These are phyloP conservation scores for Trypanosoma platydactyli DNA, from an alignment of 208 protist species.

Conservation along the genomic window DNA sequence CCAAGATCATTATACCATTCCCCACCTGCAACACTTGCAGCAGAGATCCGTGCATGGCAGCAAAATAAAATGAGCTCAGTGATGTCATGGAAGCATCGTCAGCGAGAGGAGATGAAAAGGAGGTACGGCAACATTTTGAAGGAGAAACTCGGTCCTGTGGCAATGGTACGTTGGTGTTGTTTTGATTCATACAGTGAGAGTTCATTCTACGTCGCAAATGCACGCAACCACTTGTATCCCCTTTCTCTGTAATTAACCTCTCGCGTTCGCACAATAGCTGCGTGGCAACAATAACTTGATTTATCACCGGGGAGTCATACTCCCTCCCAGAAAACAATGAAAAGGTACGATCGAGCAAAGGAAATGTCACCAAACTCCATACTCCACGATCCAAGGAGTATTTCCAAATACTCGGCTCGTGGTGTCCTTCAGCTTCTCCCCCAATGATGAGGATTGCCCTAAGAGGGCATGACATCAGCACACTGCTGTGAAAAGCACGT, in stretches of 20 bases:
- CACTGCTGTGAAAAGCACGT: constrained; percentile 58
- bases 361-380: constrained; percentile 51
- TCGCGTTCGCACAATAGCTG: constrained; percentile 28
- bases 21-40: constrained; percentile 27
- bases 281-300: constrained; percentile 21
- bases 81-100: neutral
- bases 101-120: neutral
- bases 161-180: neutral
- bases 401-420: constrained; percentile 52
- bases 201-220: neutral
- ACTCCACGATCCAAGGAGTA: constrained; percentile 38
- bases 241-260: neutral
- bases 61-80: constrained; percentile 31
- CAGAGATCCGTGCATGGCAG: constrained; percentile 61
- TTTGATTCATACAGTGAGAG: neutral
- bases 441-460: constrained; percentile 55
- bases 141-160: neutral
- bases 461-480: constrained; percentile 27
- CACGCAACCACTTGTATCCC: neutral
- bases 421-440: constrained; percentile 45
- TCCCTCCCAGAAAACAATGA: neutral
- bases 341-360: constrained; percentile 34
- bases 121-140: neutral
- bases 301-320: neutral
- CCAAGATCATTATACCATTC: constrained; percentile 26